These are phyloP conservation scores for Penicillium corylophilum DNA, from an alignment of 2,329 filamentous ascomycete genomes.

Conservation along the genomic window DNA sequence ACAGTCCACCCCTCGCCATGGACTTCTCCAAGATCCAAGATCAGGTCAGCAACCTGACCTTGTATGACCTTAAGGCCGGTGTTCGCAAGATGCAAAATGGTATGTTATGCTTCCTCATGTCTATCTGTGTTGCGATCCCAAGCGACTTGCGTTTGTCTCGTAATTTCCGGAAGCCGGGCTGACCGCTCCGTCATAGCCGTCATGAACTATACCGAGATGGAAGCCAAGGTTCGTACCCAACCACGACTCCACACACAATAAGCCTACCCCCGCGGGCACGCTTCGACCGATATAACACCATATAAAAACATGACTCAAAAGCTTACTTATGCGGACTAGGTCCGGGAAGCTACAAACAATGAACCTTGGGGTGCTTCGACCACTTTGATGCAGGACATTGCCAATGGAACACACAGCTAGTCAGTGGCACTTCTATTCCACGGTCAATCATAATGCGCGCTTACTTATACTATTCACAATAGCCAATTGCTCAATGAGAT, in stretches of 20 bases:
- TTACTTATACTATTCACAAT: constrained; percentile 13
- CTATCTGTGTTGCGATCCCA: neutral
- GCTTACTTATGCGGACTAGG: constrained; percentile 51
- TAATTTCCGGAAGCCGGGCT: constrained; percentile 13
- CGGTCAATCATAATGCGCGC: constrained; percentile 1
- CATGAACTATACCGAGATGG: constrained; percentile 98
- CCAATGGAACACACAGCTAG: constrained; percentile 98
- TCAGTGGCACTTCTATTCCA: constrained; percentile 49
- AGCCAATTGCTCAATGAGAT: constrained; percentile 98
- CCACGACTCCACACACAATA: constrained; percentile 11
- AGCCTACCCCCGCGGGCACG: neutral
- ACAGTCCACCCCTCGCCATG: constrained; percentile 55
- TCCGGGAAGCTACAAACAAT: constrained; percentile 97
- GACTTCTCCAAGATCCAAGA: constrained; percentile 83
- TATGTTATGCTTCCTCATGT: constrained; percentile 45
- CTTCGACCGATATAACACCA: neutral
- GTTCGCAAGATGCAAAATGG: constrained; percentile 97
- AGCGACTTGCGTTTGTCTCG: constrained; percentile 1
- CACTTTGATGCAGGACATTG: constrained; percentile 94
- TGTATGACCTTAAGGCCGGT: constrained; percentile 94
- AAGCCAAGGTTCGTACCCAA: constrained; percentile 57
- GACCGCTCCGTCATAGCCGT: constrained; percentile 61
- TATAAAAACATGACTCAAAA: neutral
- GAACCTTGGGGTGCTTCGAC: constrained; percentile 91
- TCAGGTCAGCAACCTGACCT: constrained; percentile 83